A percentile compares a stretch with the other conserved stretches of the same genome.
Conservation (phyloP, 257 asterid genomes). For the Scutellaria galericulata region DNA sequence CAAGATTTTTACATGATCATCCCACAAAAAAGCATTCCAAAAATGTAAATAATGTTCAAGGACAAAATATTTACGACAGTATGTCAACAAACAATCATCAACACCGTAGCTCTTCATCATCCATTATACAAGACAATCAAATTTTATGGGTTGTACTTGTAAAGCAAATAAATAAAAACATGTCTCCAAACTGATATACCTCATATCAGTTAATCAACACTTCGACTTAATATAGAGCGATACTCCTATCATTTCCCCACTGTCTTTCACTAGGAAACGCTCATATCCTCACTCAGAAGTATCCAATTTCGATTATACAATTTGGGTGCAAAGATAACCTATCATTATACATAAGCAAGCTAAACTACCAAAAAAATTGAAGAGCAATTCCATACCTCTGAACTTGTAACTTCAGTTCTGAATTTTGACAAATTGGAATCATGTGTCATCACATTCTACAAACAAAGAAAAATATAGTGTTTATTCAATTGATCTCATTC, state of each 20-base stretch:
- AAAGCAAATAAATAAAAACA: not conserved
- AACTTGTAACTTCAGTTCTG: slow-evolving; percentile 74
- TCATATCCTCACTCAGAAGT: not conserved
- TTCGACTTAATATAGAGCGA: not conserved
- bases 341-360: not conserved
- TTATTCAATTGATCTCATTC: not conserved
- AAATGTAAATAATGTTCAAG: not conserved
- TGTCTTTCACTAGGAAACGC: not conserved
- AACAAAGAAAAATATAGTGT: not conserved
- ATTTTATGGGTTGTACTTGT: not conserved
- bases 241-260: not conserved
- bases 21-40: slow-evolving; percentile 15
- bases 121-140: not conserved
- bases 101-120: not conserved
- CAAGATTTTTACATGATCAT: not conserved
- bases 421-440: slow-evolving; percentile 77
- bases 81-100: not conserved
- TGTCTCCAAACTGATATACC: not conserved
- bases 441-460: slow-evolving; percentile 83
- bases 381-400: slow-evolving; percentile 56
- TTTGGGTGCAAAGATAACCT: not conserved
- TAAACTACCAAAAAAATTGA: slow-evolving; percentile 5
- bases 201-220: not conserved
- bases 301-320: not conserved
- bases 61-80: not conserved